Evolutionary conservation across 305 asterid genomes (phyloP), one percentile per base, ranked within the genome.

Genomic region (Plantago coronopus): DNA sequence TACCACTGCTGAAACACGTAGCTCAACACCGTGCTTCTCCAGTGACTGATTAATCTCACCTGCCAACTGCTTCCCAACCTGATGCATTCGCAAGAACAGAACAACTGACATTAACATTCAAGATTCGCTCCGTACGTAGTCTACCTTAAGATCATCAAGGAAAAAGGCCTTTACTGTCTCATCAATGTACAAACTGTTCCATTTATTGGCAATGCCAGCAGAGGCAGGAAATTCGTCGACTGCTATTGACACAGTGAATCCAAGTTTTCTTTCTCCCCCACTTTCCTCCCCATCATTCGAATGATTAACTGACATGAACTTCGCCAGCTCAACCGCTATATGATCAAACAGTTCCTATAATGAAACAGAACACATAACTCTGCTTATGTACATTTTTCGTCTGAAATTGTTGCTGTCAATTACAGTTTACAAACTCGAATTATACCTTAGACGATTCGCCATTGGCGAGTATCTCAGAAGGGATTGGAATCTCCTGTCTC

Each of bases 1-100:
- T 70, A 87, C 96, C 23, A 88, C 64, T 49, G 83, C 72, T 53
- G 55, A 79, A 69, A 80, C 88, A 42, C 75, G 86, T 86, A 85
- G 70, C 29, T 74, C 79, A 14, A 83, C 66, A 6, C 88, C 58
- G 29, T 77, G 88, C 68, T 76, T 83, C 73, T 71, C 79, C 73
- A 88, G 64, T 16, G 93, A 78, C 45, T 51, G 60, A 58, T 88
- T 83, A 38, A 88, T 70, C 63, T 88, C 88, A 3, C 68, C 58
- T 18, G 71, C 76, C 61, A 85, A 66, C 57, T 74, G 84, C 57
- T 71, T 70, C 67, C 82, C 80, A 45, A 65, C 87, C 91, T 83
- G 84, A 67, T 38, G 5, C 45, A 48, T 9, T 57, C 29, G 7
- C 18, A 0, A 22, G 11, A 6, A 16, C 0, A 23, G 15, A 51